Evolutionary conservation across 108 stramenopile genomes (phyloP).

Genomic region (Conticribra guillardii): DNA sequence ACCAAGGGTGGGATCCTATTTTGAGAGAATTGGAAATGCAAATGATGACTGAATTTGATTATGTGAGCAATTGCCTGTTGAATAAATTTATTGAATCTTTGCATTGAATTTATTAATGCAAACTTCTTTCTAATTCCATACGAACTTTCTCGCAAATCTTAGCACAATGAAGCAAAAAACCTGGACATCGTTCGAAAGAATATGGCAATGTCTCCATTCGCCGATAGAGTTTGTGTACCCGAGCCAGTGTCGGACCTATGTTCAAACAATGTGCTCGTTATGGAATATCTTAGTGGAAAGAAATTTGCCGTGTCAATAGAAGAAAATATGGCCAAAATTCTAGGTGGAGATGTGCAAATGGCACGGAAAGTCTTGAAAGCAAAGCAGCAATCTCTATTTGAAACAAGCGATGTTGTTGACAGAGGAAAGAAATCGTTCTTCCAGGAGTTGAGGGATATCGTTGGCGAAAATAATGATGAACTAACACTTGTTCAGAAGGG

Average conservation of each 20-base stretch:
- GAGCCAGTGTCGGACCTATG: conserved; percentile 55
- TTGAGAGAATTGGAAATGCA: conserved; percentile 65
- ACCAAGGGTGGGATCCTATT: conserved; percentile 62
- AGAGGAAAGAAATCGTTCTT: conserved; percentile 23
- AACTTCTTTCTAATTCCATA: too few relatives aligned
- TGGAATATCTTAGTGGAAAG: conserved; percentile 68
- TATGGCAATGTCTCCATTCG: conserved; percentile 51
- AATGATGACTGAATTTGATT: conserved; percentile 80
- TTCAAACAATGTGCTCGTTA: conserved; percentile 67
- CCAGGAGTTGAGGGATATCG: conserved; percentile 18
- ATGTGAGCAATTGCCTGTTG: too few relatives aligned
- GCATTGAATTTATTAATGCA: too few relatives aligned
- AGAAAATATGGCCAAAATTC: conserved; percentile 44
- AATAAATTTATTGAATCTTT: too few relatives aligned
- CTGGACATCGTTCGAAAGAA: conserved; percentile 55
- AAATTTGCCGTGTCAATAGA: conserved; percentile 65
- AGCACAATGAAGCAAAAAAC: conserved; percentile 59
- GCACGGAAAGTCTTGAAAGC: conserved; percentile 47
- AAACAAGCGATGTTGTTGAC: conserved; percentile 25
- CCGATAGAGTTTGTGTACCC: conserved; percentile 54
- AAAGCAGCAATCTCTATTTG: conserved; percentile 53
- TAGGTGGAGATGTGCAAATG: conserved; percentile 47
- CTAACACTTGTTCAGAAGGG: conserved; percentile 12
- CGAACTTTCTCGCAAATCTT: too few relatives aligned
- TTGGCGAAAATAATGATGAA: conserved; percentile 12